Percentiles rank a stretch among this genome's conserved stretches.
Evolutionary conservation across 192 early-diverging fungal species (phyloP).

Genomic region (Rhizoclosmatium sp.): DNA sequence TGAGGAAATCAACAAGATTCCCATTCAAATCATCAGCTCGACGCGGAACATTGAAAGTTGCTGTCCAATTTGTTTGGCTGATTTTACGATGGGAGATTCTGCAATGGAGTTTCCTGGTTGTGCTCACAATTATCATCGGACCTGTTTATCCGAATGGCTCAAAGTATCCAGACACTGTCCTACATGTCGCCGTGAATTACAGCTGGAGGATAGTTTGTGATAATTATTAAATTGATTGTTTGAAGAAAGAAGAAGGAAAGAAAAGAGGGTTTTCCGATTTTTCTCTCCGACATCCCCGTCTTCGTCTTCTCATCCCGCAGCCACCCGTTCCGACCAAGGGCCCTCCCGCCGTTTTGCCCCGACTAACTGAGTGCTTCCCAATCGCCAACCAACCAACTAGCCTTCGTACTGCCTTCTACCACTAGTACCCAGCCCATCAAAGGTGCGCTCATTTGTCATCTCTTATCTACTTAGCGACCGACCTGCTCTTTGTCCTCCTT

Average conservation of each 20-base stretch:
- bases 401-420: no score
- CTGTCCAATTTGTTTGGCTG: conserved; percentile 39
- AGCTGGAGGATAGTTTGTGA: not conserved
- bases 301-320: not conserved
- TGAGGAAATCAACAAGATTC: conserved; percentile 12
- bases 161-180: conserved; percentile 30
- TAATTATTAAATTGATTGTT: not conserved
- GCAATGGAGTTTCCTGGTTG: conserved; percentile 31
- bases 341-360: not conserved
- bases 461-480: no score
- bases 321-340: not conserved
- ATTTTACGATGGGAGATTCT: conserved; percentile 33
- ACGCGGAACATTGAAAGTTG: conserved; percentile 15
- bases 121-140: conserved; percentile 18
- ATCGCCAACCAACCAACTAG: no score
- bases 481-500: no score
- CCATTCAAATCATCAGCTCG: conserved; percentile 19
- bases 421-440: no score
- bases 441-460: no score
- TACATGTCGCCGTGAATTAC: conserved; percentile 32
- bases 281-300: not conserved
- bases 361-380: no score
- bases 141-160: conserved; percentile 33
- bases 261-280: not conserved
- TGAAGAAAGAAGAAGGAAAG: not conserved